A percentile compares a stretch with the other conserved stretches of the same genome.
Evolutionary conservation across 2,329 filamentous ascomycete species (phyloP).

Genomic region (Calcarisporium arbuscula): DNA sequence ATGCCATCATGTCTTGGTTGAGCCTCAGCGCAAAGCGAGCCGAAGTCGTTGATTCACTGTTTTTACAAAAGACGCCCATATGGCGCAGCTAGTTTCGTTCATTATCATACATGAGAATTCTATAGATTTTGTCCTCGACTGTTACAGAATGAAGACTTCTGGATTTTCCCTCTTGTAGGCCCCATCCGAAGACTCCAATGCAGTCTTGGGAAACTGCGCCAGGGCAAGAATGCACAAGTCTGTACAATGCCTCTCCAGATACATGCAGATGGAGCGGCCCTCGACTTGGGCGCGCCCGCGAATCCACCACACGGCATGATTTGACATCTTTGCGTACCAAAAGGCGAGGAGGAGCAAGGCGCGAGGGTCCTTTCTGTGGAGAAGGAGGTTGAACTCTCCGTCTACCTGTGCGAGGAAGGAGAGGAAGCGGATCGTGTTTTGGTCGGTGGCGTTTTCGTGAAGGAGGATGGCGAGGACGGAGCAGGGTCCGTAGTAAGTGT

Average conservation of each 20-base stretch:
- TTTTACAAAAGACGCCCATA: too few relatives aligned
- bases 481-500: conserved; percentile 26
- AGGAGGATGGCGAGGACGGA: conserved; percentile 32
- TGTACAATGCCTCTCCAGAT: conserved; percentile 18
- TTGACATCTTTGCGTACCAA: conserved; percentile 47
- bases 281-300: conserved; percentile 38
- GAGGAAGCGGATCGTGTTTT: conserved; percentile 38
- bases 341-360: conserved; percentile 50
- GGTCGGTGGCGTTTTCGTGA: conserved; percentile 25
- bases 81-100: too few relatives aligned
- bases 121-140: too few relatives aligned
- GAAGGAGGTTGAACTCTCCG: conserved; percentile 33
- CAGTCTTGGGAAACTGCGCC: neutral
- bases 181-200: neutral
- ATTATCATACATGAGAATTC: too few relatives aligned
- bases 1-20: too few relatives aligned
- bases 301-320: conserved; percentile 40
- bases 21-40: too few relatives aligned
- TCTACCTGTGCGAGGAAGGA: conserved; percentile 40
- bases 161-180: neutral
- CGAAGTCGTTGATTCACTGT: too few relatives aligned
- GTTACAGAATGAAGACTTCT: too few relatives aligned
- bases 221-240: conserved; percentile 6
- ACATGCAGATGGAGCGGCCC: conserved; percentile 42
- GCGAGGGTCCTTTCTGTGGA: conserved; percentile 43